Percentiles rank a stretch among this genome's conserved stretches.
These are phyloP conservation scores for Thalia dealbata DNA, from an alignment of 176 grass and related monocot species.

Conservation along the genomic window DNA sequence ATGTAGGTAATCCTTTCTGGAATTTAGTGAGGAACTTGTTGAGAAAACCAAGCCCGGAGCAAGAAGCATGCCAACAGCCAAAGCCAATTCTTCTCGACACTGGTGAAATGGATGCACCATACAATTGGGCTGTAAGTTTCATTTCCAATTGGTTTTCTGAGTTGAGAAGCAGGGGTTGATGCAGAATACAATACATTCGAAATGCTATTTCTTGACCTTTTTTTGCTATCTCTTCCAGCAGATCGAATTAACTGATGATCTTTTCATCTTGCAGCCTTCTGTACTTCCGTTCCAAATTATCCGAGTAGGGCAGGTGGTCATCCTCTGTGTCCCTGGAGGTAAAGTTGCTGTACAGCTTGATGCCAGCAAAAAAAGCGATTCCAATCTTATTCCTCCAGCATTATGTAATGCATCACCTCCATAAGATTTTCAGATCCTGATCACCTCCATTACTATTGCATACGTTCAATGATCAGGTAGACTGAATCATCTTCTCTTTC, in stretches of 20 bases:
- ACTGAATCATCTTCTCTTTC: background rate
- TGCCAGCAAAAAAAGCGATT: background rate
- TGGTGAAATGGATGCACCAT: constrained; percentile 90
- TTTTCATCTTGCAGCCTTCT: constrained; percentile 42
- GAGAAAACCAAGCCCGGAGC: constrained; percentile 65
- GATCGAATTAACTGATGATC: background rate
- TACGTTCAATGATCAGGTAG: background rate
- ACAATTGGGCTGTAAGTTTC: constrained; percentile 82
- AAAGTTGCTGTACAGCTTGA: constrained; percentile 19
- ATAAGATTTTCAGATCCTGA: too few species aligned
- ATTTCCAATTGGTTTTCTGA: background rate
- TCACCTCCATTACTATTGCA: background rate
- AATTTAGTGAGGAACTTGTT: constrained; percentile 73
- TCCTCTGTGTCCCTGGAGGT: constrained; percentile 98
- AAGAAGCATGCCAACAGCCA: constrained; percentile 72
- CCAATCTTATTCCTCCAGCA: background rate
- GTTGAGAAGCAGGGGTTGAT: background rate
- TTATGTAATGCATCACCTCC: background rate
- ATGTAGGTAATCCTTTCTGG: constrained; percentile 99
- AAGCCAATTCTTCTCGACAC: constrained; percentile 98
- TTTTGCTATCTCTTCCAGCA: background rate
- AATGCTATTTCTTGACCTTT: background rate
- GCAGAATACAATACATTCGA: background rate
- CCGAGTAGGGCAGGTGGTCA: constrained; percentile 74
- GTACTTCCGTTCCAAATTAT: constrained; percentile 94